Conservation (phyloP, 352 stramenopile genomes). For the Phytophthora pluvialis region DNA sequence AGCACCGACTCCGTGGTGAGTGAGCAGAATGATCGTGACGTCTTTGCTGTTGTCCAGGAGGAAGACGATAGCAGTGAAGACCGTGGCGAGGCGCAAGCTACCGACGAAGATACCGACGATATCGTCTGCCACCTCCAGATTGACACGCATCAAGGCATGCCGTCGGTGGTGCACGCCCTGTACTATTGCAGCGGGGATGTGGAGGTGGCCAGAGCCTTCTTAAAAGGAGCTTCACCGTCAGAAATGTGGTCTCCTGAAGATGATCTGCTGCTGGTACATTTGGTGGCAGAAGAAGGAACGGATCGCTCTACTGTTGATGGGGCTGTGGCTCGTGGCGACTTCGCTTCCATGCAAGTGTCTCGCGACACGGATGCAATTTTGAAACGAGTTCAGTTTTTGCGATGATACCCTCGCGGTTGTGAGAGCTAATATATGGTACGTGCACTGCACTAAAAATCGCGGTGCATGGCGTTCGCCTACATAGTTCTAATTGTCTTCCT, state of each 20-base stretch:
- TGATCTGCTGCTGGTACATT: slow-evolving; percentile 48
- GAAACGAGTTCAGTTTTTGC: slow-evolving; percentile 61
- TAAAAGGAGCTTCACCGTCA: slow-evolving; percentile 36
- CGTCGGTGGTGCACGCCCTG: slow-evolving; percentile 44
- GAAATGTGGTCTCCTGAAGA: slow-evolving; percentile 60
- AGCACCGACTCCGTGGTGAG: not conserved
- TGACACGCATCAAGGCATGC: slow-evolving; percentile 35
- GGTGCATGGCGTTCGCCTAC: slow-evolving; percentile 11
- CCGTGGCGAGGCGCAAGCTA: slow-evolving; percentile 11
- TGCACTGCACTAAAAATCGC: not conserved
- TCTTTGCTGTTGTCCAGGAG: not conserved
- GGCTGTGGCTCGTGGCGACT: slow-evolving; percentile 40
- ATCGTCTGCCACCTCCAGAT: slow-evolving; percentile 45
- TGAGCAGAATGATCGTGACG: not conserved
- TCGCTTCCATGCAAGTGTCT: slow-evolving; percentile 45
- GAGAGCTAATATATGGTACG: slow-evolving; percentile 16
- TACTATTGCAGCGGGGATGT: slow-evolving; percentile 50
- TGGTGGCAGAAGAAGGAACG: slow-evolving; percentile 32
- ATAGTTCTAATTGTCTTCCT: slow-evolving; percentile 6
- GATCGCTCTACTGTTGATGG: slow-evolving; percentile 21
- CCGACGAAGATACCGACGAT: slow-evolving; percentile 34
- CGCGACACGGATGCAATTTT: slow-evolving; percentile 52
- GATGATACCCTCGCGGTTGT: slow-evolving; percentile 44
- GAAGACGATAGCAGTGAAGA: not conserved
- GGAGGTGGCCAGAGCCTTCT: slow-evolving; percentile 37